Percentiles rank a stretch among this genome's conserved stretches.
Conservation (phyloP, 331 rosid species). For the Dryas integrifolia region DNA sequence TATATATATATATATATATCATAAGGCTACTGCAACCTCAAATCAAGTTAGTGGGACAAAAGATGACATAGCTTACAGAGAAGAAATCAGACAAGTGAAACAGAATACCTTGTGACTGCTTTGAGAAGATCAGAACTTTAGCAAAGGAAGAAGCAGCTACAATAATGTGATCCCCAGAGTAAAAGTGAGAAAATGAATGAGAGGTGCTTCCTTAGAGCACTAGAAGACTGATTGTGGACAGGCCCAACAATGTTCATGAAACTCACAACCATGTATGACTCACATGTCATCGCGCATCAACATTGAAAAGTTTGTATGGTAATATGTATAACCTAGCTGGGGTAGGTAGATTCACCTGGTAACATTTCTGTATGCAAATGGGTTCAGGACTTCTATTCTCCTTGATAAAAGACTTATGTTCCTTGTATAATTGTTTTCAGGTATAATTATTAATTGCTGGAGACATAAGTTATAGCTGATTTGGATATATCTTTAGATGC, state of each 20-base stretch:
- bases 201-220: background rate
- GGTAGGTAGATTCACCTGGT: background rate
- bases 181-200: background rate
- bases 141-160: background rate
- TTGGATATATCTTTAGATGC: background rate
- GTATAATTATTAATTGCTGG: background rate
- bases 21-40: background rate
- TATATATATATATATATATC: background rate
- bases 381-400: background rate
- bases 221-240: background rate
- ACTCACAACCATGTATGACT: background rate
- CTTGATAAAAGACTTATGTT: background rate
- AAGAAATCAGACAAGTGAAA: background rate
- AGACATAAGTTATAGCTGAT: conserved; percentile 6
- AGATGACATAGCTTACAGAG: background rate
- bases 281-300: background rate
- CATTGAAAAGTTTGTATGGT: background rate
- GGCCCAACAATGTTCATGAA: background rate
- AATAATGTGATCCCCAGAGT: background rate
- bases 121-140: background rate
- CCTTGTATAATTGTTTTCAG: background rate
- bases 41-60: background rate
- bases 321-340: background rate
- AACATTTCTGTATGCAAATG: background rate
- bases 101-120: background rate